phyloP scores from a whole-genome alignment of 768 basidiomycete genomes.

The Gloeostereum incarnatum region DNA sequence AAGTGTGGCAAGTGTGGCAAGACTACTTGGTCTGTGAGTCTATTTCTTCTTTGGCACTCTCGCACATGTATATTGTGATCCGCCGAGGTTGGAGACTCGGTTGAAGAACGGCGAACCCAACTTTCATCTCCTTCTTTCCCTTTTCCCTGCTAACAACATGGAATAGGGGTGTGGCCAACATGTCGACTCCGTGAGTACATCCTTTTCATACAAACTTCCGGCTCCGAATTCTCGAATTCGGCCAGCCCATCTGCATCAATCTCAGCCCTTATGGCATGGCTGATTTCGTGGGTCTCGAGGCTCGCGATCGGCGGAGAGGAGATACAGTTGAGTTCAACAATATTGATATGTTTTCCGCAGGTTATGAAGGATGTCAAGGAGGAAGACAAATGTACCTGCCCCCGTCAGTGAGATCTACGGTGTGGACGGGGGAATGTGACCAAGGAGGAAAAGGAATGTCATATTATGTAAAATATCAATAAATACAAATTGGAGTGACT shows the following conservation, averaged over 20 bases:
- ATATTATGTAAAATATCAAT: background rate
- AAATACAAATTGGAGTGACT: slow-evolving; percentile 9
- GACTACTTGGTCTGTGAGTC: slow-evolving; percentile 60
- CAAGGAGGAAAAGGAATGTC: slow-evolving; percentile 1
- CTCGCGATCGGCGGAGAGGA: too few relatives aligned
- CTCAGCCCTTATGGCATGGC: background rate
- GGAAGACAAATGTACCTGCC: slow-evolving; percentile 36
- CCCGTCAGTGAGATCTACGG: slow-evolving; percentile 15
- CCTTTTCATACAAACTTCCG: too few relatives aligned
- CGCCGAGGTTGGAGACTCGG: slow-evolving; percentile 2
- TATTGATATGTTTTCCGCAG: too few relatives aligned
- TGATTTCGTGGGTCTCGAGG: slow-evolving; percentile 6
- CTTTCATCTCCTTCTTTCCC: background rate
- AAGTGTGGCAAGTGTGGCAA: slow-evolving; percentile 57
- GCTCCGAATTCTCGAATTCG: background rate
- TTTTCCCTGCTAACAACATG: background rate
- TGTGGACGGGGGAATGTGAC: too few relatives aligned
- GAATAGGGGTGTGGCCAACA: slow-evolving; percentile 64
- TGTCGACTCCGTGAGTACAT: slow-evolving; percentile 49
- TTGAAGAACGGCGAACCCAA: too few relatives aligned
- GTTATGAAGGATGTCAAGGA: slow-evolving; percentile 38
- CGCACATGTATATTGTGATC: slow-evolving; percentile 12
- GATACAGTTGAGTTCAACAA: too few relatives aligned
- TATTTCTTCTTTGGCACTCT: slow-evolving; percentile 12
- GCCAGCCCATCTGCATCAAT: background rate